Percentiles rank a stretch among this genome's conserved stretches.
These are phyloP conservation scores for Jatropha curcas DNA, from an alignment of 345 rosid genomes.

Conservation along the genomic window DNA sequence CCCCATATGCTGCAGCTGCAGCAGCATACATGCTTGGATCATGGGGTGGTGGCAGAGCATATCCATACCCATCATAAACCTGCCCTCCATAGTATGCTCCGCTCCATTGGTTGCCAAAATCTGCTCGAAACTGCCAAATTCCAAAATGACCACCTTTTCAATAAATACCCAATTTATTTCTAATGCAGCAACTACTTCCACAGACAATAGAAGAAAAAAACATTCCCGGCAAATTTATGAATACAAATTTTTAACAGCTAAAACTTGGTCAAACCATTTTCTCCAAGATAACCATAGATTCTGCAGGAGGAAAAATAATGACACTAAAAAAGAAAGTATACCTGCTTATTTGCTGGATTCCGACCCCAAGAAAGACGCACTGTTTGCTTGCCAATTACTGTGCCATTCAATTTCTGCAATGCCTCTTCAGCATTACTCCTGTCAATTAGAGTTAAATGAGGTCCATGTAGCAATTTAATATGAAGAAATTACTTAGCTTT, in stretches of 20 bases:
- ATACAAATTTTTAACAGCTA: not conserved
- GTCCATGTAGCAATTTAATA: not conserved
- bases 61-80: slow-evolving; percentile 80
- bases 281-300: not conserved
- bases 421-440: slow-evolving; percentile 93
- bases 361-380: slow-evolving; percentile 91
- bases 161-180: not conserved
- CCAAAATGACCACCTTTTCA: slow-evolving; percentile 6
- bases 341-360: slow-evolving; percentile 82
- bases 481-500: slow-evolving; percentile 6
- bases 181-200: not conserved
- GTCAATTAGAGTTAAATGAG: slow-evolving; percentile 15
- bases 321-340: slow-evolving; percentile 11
- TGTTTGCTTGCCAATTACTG: slow-evolving; percentile 62
- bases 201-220: not conserved
- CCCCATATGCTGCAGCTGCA: slow-evolving; percentile 62
- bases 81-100: slow-evolving; percentile 81
- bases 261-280: not conserved
- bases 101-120: slow-evolving; percentile 77
- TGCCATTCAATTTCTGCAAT: slow-evolving; percentile 69
- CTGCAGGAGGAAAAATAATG: not conserved
- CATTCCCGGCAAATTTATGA: not conserved
- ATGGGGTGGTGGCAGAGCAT: slow-evolving; percentile 65
- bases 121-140: slow-evolving; percentile 58
- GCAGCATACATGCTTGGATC: slow-evolving; percentile 77